phyloP scores from a whole-genome alignment of 768 basidiomycete genomes.

The Krasilnikovozyma curviuscula region DNA sequence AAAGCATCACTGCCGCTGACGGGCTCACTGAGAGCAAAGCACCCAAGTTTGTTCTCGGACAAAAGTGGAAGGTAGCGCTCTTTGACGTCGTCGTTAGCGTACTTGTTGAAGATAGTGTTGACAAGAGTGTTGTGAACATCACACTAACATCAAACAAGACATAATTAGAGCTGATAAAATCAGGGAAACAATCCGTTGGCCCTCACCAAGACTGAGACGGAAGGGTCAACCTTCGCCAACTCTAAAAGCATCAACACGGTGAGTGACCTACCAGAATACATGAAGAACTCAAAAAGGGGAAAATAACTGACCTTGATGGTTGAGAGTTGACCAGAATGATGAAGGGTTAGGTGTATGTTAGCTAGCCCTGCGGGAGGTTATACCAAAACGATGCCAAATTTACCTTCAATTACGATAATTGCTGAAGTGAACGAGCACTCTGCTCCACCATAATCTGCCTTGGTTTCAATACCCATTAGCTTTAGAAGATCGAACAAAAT shows the following conservation, averaged over 20 bases:
- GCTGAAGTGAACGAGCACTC: slow-evolving; percentile 85
- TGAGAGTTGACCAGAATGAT: too few relatives aligned
- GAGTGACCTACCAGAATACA: too few relatives aligned
- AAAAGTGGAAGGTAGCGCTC: slow-evolving; percentile 75
- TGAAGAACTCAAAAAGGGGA: too few relatives aligned
- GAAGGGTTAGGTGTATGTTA: background rate
- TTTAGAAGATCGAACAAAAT: slow-evolving; percentile 21
- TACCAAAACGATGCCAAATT: background rate
- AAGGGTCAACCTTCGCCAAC: slow-evolving; percentile 85
- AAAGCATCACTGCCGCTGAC: slow-evolving; percentile 93
- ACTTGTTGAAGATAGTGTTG: slow-evolving; percentile 68
- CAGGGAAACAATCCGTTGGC: too few relatives aligned
- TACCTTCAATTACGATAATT: slow-evolving; percentile 72
- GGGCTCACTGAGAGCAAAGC: slow-evolving; percentile 84
- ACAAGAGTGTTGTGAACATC: slow-evolving; percentile 96
- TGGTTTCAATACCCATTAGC: slow-evolving; percentile 97
- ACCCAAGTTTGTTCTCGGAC: slow-evolving; percentile 67
- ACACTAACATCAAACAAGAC: too few relatives aligned
- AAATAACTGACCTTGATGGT: too few relatives aligned
- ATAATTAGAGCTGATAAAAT: too few relatives aligned
- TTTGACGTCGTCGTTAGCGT: slow-evolving; percentile 66
- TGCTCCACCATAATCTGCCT: slow-evolving; percentile 60
- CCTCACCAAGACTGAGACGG: slow-evolving; percentile 85
- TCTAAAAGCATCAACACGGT: slow-evolving; percentile 30
- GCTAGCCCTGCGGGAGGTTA: background rate